These are phyloP conservation scores for Pythium rishiriense DNA, from an alignment of 352 stramenopile genomes.

Conservation along the genomic window DNA sequence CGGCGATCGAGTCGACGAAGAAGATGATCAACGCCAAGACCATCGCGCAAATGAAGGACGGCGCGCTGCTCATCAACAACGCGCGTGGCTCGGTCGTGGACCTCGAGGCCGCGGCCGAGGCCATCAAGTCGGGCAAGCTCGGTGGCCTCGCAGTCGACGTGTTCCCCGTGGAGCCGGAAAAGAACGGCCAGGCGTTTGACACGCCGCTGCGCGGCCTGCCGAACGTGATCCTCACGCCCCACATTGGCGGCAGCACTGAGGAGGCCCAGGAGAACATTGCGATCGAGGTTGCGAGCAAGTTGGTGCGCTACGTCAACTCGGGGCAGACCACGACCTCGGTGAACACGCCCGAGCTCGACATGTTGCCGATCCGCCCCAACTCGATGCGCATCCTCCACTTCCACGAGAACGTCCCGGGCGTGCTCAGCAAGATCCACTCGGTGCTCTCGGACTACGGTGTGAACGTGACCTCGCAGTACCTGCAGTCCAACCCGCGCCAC, in stretches of 20 bases:
- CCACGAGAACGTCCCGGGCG: constrained; percentile 84
- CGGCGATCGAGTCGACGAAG: constrained; percentile 91
- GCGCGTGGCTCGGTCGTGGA: constrained; percentile 94
- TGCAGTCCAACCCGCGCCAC: constrained; percentile 79
- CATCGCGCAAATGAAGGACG: constrained; percentile 90
- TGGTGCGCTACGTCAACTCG: constrained; percentile 84
- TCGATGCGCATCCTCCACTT: constrained; percentile 87
- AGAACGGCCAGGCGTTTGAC: constrained; percentile 84
- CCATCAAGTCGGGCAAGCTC: constrained; percentile 86
- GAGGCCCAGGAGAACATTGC: constrained; percentile 94
- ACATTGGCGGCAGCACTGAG: constrained; percentile 95
- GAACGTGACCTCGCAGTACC: constrained; percentile 85
- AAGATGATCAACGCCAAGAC: constrained; percentile 92
- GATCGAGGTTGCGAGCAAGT: constrained; percentile 76
- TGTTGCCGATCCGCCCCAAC: constrained; percentile 68
- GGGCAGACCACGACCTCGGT: constrained; percentile 76
- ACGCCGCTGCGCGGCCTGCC: constrained; percentile 88
- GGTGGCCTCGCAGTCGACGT: constrained; percentile 86
- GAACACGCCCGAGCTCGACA: constrained; percentile 83
- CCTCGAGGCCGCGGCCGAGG: constrained; percentile 89
- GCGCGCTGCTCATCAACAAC: constrained; percentile 94
- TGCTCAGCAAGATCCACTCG: constrained; percentile 85
- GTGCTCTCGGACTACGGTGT: constrained; percentile 83
- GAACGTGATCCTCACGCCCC: constrained; percentile 94
- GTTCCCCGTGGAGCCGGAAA: constrained; percentile 86